Evolutionary conservation across 257 asterid species (phyloP), one percentile per base, ranked within the genome.

Genomic region (Forsythia suspensa): DNA sequence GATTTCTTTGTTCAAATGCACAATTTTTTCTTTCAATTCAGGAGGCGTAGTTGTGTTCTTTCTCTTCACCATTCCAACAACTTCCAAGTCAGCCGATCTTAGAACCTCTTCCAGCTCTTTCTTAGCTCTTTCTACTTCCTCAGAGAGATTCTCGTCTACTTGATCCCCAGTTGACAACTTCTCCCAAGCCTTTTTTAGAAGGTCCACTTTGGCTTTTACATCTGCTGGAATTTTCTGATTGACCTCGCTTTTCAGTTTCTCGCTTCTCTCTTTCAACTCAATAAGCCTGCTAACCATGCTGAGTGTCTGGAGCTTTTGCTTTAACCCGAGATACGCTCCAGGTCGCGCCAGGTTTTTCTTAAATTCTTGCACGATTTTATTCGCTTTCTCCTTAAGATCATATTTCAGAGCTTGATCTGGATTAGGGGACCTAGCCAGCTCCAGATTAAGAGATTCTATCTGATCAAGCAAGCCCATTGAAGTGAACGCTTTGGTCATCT

Each of bases 401-500:
- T 44, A 61, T 66, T 70, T 75, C 18, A 76, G 51, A 77, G 83
- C 82, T 81, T 84, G 80, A 74, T 88, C 81, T 4, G 85, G 82
- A 70, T 78, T 65, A 20, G 86, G 78, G 29, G 89, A 70, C 43
- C 78, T 79, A 21, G 86, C 79, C n/a, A 87, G 78, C 85, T 89
- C 93, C 11, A 87, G 75, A 79, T 86, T 81, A 1, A 88, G 91
- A 77, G 88, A 83, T 21, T 83, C 80, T 36, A 86, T 74, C 74
- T 68, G 81, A 34, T 78, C 88, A 15, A 76, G 73, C 82, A 86
- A 85, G 15, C 89, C 86, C 90, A 88, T 85, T 39, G 88, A 80
- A 43, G 80, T 75, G 76, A 86, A 86, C 18, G 92, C 90, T 69
- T 79, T 80, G 24, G 87, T 88, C 84, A 88, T 84, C 75, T 88